Evolutionary conservation across 2,329 filamentous ascomycete genomes (phyloP).

Genomic region (Ophiostoma novo-ulmi): DNA sequence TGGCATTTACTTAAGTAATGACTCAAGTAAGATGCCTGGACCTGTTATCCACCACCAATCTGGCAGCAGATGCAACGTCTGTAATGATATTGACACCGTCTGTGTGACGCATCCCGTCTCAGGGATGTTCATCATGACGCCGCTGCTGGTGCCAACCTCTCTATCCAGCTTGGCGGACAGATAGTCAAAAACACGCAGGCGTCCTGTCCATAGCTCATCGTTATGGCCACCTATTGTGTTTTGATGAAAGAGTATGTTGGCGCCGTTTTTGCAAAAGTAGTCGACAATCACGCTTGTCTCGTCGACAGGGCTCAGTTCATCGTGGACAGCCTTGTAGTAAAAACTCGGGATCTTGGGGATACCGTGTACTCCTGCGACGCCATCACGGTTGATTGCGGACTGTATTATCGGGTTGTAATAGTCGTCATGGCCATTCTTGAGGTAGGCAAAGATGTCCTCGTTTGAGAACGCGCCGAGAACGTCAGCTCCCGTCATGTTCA

Average conservation of each 20-base stretch:
- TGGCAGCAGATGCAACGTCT: neutral
- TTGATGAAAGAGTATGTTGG: neutral
- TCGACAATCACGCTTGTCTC: neutral
- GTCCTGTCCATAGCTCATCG: neutral
- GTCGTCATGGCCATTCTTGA: slow-evolving; percentile 33
- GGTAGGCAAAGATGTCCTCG: slow-evolving; percentile 39
- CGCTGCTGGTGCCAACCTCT: neutral
- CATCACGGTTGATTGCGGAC: neutral
- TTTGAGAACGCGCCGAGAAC: slow-evolving; percentile 32
- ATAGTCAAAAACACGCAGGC: neutral
- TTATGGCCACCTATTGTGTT: neutral
- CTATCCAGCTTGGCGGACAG: neutral
- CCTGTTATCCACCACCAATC: slow-evolving; percentile 1
- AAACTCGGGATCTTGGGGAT: neutral
- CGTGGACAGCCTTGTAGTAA: neutral
- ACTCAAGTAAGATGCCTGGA: neutral
- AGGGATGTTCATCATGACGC: neutral
- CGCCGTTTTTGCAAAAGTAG: neutral
- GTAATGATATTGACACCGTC: neutral
- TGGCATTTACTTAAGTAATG: neutral
- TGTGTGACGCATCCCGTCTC: neutral
- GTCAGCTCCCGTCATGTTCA: slow-evolving; percentile 31
- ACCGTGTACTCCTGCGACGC: neutral
- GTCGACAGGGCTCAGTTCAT: neutral
- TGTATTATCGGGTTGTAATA: neutral